Base-by-base conservation (phyloP, 192 early-diverging fungal genomes). In the Pilobolus umbonatus region DNA sequence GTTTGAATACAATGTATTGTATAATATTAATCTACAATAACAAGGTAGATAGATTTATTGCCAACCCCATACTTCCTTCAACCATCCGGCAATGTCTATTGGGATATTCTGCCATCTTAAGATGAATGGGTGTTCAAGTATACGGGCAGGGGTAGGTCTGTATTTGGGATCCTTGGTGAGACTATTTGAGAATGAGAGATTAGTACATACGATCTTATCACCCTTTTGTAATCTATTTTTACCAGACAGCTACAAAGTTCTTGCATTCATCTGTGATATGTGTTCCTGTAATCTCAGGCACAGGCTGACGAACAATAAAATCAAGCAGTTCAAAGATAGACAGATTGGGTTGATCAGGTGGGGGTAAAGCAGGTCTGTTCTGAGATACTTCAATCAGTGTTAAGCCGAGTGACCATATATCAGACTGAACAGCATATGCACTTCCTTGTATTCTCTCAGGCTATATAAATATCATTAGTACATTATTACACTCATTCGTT, bases 391-490 rank as follows among this genome's bases (percentile, higher is more conserved):
- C 98, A 60, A 98, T 89, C 30, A 98, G 74, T 0, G 93, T 91
- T 57, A 99, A 72, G 0, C 93, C 93, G 40, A 98, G 68, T 9
- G 92, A 94, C 97, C 98, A 99, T n/a, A 98, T 85, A 65, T 98
- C 95, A 19, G 90, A 89, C 53, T 90, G 88, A 15, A 96, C 90
- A 1, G 89, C 85, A 61, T 99, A 91, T 32, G 77, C 74, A 67
- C 79, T 87, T 57, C 92, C 93, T 73, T 92, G 87, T 64, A 99
- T 98, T 31, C 97, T 84, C 67, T 99, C 97, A 43, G 97, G 97
- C 89, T 92, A 65, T 12, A 25, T 50, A 19, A 11, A 24, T 53
- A 11, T 9, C 8, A 19, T 25, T 52, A 52, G 31, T 35, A 17
- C 12, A 12, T 50, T 50, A 31, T 15, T 31, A 31, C 1, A 38